Conservation (phyloP, 2,329 filamentous ascomycete genomes). For the Aspergillus transmontanensis region DNA sequence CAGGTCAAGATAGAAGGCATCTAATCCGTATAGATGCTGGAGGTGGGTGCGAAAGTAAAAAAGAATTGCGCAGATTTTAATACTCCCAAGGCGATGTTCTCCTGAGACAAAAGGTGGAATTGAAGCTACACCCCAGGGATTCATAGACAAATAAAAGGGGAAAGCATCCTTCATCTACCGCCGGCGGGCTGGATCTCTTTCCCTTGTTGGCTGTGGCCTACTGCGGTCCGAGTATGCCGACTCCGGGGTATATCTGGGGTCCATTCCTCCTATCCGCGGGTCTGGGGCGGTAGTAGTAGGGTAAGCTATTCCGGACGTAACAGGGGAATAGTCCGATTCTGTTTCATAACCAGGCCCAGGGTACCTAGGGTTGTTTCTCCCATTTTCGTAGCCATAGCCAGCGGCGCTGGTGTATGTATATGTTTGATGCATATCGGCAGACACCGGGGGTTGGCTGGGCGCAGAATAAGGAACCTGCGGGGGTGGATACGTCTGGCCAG, state of each 20-base stretch:
- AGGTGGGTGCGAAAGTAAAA: conserved; percentile 12
- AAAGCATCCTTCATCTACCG: conserved; percentile 32
- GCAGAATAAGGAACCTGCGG: conserved; percentile 37
- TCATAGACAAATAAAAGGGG: conserved; percentile 12
- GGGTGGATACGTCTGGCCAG: conserved; percentile 39
- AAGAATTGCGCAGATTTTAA: conserved; percentile 13
- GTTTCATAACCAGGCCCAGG: conserved; percentile 45
- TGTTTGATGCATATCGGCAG: conserved; percentile 41
- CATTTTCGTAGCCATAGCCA: conserved; percentile 40
- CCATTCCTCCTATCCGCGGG: conserved; percentile 45
- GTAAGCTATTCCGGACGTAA: conserved; percentile 44
- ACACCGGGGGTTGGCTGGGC: conserved; percentile 40
- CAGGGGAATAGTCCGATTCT: conserved; percentile 44
- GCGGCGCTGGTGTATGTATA: conserved; percentile 41
- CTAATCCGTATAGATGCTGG: conserved; percentile 14
- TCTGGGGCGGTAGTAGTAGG: conserved; percentile 44
- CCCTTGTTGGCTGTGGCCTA: conserved; percentile 44
- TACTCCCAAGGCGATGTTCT: conserved; percentile 12
- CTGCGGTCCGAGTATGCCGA: conserved; percentile 38
- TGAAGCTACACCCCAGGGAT: conserved; percentile 12
- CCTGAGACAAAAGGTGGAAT: conserved; percentile 13
- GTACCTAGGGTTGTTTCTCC: conserved; percentile 44
- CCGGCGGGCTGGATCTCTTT: conserved; percentile 40
- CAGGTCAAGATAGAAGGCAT: conserved; percentile 13
- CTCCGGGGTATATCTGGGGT: conserved; percentile 47